Percentiles rank a stretch among this genome's conserved stretches.
Evolutionary conservation across 1,284 basidiomycete species (phyloP).

Genomic region (Microbotryomycetes sp.): DNA sequence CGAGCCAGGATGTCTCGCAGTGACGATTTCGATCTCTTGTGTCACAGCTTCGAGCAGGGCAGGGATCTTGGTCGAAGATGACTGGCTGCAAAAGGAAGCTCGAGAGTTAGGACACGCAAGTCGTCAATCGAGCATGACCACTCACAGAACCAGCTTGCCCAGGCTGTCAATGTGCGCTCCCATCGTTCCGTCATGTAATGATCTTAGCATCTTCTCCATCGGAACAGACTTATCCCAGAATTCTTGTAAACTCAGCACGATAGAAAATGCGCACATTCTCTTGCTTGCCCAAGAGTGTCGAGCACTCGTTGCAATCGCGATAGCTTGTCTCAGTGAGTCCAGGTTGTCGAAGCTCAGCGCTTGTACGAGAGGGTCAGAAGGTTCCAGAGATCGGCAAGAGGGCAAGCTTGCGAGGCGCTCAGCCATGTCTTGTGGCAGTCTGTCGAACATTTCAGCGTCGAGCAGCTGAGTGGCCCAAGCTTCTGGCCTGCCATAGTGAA

Average conservation of each 20-base stretch:
- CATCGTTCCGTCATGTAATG: slow-evolving; percentile 3
- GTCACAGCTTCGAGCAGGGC: slow-evolving; percentile 2
- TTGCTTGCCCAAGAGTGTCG: not conserved
- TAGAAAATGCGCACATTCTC: slow-evolving; percentile 9
- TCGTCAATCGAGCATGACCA: not conserved
- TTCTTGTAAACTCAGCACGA: not conserved
- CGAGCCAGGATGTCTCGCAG: not conserved
- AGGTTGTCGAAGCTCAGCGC: not conserved
- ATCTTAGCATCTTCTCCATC: slow-evolving; percentile 3
- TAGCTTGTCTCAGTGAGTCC: not conserved
- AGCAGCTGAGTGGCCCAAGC: not conserved
- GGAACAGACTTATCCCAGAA: slow-evolving; percentile 24
- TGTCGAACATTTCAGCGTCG: not conserved
- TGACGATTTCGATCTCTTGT: not conserved
- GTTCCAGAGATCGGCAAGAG: not conserved
- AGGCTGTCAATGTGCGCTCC: slow-evolving; percentile 5
- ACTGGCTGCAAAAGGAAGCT: slow-evolving; percentile 6
- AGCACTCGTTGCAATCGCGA: not conserved
- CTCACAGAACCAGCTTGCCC: slow-evolving; percentile 18
- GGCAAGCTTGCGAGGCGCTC: not conserved
- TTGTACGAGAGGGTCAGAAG: not conserved
- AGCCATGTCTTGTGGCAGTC: not conserved
- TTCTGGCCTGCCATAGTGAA: too few relatives aligned
- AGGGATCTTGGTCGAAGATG: slow-evolving; percentile 20
- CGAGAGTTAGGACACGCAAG: too few relatives aligned